A percentile compares a stretch with the other conserved stretches of the same genome.
Evolutionary conservation across 441 rosid genomes (phyloP).

Genomic region (Metrosideros polymorpha): DNA sequence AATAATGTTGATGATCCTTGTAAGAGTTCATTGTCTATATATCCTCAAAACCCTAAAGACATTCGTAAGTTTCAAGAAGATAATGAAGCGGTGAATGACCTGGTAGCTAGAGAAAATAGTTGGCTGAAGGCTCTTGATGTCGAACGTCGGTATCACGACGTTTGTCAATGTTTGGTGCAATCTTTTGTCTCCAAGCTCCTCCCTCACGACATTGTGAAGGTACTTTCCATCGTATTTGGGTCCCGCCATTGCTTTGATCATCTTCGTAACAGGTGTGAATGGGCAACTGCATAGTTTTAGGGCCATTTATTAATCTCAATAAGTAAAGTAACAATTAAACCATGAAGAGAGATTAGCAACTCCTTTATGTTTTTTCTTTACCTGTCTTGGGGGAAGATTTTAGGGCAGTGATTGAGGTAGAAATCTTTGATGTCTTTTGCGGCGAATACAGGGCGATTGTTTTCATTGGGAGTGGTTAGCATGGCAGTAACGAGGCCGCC

Average conservation of each 20-base stretch:
- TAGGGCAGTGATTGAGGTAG: slow-evolving; percentile 30
- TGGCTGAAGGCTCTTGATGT: slow-evolving; percentile 68
- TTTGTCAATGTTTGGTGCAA: slow-evolving; percentile 55
- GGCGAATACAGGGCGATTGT: slow-evolving; percentile 37
- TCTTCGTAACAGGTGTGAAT: not conserved
- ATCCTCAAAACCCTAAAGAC: not conserved
- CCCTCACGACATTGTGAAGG: slow-evolving; percentile 22
- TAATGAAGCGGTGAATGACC: slow-evolving; percentile 16
- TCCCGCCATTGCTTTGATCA: slow-evolving; percentile 28
- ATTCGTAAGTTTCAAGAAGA: not conserved
- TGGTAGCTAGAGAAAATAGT: slow-evolving; percentile 58
- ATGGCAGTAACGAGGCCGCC: slow-evolving; percentile 54
- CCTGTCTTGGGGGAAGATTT: slow-evolving; percentile 44
- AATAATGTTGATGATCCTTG: not conserved
- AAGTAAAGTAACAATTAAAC: not conserved
- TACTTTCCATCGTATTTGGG: slow-evolving; percentile 64
- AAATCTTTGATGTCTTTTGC: slow-evolving; percentile 46
- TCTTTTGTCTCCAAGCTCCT: slow-evolving; percentile 27
- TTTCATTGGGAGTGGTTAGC: slow-evolving; percentile 37
- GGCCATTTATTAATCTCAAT: not conserved
- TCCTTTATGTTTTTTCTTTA: not conserved
- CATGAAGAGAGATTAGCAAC: not conserved
- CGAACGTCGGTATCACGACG: slow-evolving; percentile 72
- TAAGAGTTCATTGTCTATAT: not conserved
- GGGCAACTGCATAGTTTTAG: slow-evolving; percentile 14